Evolutionary conservation across 1,139 yeast genomes (phyloP), one percentile per base, ranked within the genome.

Genomic region (Magnusiomyces suaveolens): DNA sequence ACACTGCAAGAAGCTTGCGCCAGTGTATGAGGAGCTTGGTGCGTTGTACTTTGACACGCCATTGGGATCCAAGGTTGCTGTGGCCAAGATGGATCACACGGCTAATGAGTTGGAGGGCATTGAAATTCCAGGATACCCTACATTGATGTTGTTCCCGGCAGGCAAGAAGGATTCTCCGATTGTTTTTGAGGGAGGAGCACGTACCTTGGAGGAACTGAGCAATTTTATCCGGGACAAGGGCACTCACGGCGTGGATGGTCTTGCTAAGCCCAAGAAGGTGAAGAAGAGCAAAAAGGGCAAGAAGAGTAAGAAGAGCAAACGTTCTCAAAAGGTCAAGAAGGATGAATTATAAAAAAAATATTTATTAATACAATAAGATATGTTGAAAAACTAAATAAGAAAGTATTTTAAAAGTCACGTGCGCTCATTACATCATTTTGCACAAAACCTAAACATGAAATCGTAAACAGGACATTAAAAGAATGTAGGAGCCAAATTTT

Each of bases 1-100:
- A 52, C 97, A 90, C 78, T 90, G 98, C 80, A 90, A 90, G 80
- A 87, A 80, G 73, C 79, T 90, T 72, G 96, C 96, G 57, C 98
- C 98, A 68, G 78, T 76, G 58, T 92, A 84, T 77, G 96, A 87
- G 69, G 94, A 88, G 69, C 80, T 92, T 64, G 97, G 89, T 56
- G 82, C 75, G 53, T 69, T 85, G 56, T 85, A 76, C 71, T 76
- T 74, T 56, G 73, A 78, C 54, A 80, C 79, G 57, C 46, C 57
- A 46, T 55, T 59, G 52, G 57, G 56, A 58, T 56, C 74, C 50
- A 75, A 82, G 68, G 87, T 90, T 57, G 69, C 83, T 52, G 75
- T 92, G 67, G 97, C 96, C 63, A 82, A 90, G 72, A 73, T 90
- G 57, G 97, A 92, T 72, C 95, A 90, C 71, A 84, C 96, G 60